Base-by-base conservation (phyloP, 2,329 filamentous ascomycete species). In the Neocatenulostroma microsporum region DNA sequence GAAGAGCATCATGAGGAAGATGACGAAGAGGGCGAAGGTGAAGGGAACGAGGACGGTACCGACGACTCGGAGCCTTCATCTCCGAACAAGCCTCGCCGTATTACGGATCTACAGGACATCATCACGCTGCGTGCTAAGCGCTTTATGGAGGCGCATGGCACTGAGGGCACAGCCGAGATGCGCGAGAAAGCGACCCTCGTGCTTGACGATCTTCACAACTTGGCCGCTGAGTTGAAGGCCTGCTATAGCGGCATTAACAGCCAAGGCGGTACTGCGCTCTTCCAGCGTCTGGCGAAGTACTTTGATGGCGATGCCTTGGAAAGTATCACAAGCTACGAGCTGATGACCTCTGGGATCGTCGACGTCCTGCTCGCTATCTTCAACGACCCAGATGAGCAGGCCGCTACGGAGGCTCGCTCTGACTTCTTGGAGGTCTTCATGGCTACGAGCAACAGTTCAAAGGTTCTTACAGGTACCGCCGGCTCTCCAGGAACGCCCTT, bases 401-500 rank as follows among this genome's bases (percentile, higher is more conserved):
- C 58, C 12, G 62, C 60, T 25, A 49, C 55, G 23, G 72, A 80
- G 41, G 85, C 88, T 27, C 81, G 87, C 48, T 78, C 84, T 3
- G 79, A 83, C 12, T 96, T 98, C 58, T 69, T 96, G 10, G 81
- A 93, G 54, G 80, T 89, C 3, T 98, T 98, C 63, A 94, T 96
- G 87, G 78, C 82, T 30, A 73, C 78, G 30, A 73, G 70, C 21
- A 75, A 82, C 33, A 62, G 66, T 14, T 60, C 57, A 43, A 81
- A 76, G 50, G 72, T 78, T 11, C 82, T 74, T 56, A 80, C 77
- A 12, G 73, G 76, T 4, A 78, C 71, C 21, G 72, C 71, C 10
- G 76, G 82, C 37, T 83, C 81, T 9, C 79, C 84, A 3, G 73
- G 78, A 0, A 94, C 89, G 0, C 81, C 87, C 1, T 94, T 96